Base-by-base conservation (phyloP, 495 filamentous ascomycete species). In the Penicillium crystallinum region DNA sequence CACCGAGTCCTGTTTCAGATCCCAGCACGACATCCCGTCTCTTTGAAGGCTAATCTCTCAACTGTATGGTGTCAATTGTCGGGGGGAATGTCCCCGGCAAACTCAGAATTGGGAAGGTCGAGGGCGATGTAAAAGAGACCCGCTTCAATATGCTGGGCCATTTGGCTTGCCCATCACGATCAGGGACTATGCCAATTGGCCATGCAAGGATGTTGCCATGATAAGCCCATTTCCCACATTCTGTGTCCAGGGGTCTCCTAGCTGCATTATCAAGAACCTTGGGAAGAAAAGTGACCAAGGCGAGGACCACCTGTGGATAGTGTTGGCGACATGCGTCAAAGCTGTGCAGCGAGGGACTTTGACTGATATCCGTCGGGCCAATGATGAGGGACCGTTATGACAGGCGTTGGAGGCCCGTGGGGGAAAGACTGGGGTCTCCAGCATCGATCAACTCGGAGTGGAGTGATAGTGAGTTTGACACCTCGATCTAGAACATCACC, bases 381-480 rank as follows among this genome's bases (percentile, higher is more conserved):
- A 54, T 54, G 40, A 48, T 37, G 30, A 14, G 9, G 22, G 9
- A 17, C 12, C 9, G 33, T 37, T 15, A 15, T 52, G 51, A 38
- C 51, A 30, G 43, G n/a, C 51, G 43, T 53, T 40, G 38, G 31
- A 29, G 51, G 48, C 48, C 48, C 48, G 37, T 50, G 48, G 27
- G 38, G 31, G 23, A 27, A 18, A 25, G 12, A 22, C 36, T 10
- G 15, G 46, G 46, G 31, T 27, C 39, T 15, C 5, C 43, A 23
- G 12, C 23, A 27, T 7, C 23, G 40, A 43, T 30, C 40, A 25
- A 15, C 40, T 43, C 22, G 23, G 23, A 8, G 8, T 12, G 17
- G 19, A 38, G 35, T 35, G 35, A 31, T 31, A 15, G 33, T 46
- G 34, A 22, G 31, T 27, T 27, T 7, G 12, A 17, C 34, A 36